Conservation (phyloP, 2,329 filamentous ascomycete genomes). For the Xylariaceae sp. region DNA sequence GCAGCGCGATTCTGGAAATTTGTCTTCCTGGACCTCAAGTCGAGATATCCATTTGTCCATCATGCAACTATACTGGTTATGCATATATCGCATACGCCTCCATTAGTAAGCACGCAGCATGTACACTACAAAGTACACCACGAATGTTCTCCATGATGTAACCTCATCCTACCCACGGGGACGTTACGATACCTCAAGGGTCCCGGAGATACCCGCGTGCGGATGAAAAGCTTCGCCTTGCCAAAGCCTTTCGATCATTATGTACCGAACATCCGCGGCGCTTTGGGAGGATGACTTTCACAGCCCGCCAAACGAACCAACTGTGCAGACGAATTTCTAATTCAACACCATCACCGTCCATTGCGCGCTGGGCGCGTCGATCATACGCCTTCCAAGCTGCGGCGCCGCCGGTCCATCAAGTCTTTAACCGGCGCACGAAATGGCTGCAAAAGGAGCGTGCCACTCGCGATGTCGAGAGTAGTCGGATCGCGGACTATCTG, state of each 20-base stretch:
- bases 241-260: constrained; percentile 20
- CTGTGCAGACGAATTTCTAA: constrained; percentile 17
- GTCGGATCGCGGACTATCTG: constrained; percentile 83
- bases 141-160: too few species aligned
- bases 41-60: neutral
- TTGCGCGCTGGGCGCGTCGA: constrained; percentile 37
- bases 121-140: too few species aligned
- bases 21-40: too few species aligned
- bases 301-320: constrained; percentile 22
- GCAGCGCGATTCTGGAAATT: too few species aligned
- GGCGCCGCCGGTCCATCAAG: constrained; percentile 73
- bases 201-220: neutral
- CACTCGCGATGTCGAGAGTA: constrained; percentile 63
- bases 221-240: constrained; percentile 9
- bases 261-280: constrained; percentile 24
- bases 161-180: neutral
- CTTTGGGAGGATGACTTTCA: constrained; percentile 30
- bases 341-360: constrained; percentile 9
- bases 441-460: constrained; percentile 88
- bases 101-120: too few species aligned
- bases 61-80: neutral
- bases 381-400: constrained; percentile 74
- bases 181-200: neutral
- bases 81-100: too few species aligned
- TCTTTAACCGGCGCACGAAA: constrained; percentile 87